Evolutionary conservation across 176 grass and related monocot species (phyloP), one percentile per base, ranked within the genome.

Genomic region (Dendrocalamus sinicus): DNA sequence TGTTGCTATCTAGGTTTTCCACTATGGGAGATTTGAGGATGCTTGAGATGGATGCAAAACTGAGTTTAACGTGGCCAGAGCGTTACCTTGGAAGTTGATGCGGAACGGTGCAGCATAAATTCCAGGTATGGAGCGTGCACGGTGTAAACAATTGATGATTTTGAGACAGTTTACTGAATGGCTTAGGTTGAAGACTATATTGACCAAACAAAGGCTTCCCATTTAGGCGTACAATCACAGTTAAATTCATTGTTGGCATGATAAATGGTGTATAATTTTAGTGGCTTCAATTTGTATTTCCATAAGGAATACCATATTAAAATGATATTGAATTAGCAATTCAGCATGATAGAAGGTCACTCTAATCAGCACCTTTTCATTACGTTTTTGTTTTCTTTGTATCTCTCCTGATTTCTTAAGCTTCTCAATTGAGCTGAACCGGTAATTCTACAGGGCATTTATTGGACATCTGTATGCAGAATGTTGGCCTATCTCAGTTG

Each of bases 21-120:
- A 98, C 83, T 98, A 98, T 47, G 93, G 96, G 24, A 85, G 80
- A 87, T 93, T 98, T 59, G 89, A 94, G 64, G 88, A 82, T 73
- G 60, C 59, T 51, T 71, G 64, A 46, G 80, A 76, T n/a, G 89
- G 69, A 58, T 85, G 75, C 63, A 45, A 20, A 26, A 30, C 15
- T 65, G 60, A 62, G 70, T 74, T 95, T 17, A 82, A 53, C 40
- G 16, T 65, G 96, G 91, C 37, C 81, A 86, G 44, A 52, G 69
- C 17, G 91, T 95, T 23, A 86, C 19, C 75, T 82, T 98, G 88
- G 69, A 92, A 67, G 57, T 95, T 4, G 73, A 98, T 4, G 85
- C 66, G 12, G 76, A 87, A 74, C 79, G 88, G 32, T 93, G 90
- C 7, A 90, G 70, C 7, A 77, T 92, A 5, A 98, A 98, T 89